A percentile compares a stretch with the other conserved stretches of the same genome.
These are phyloP conservation scores for Pittosporum tobira DNA, from an alignment of 129 eudicot species.

Conservation along the genomic window DNA sequence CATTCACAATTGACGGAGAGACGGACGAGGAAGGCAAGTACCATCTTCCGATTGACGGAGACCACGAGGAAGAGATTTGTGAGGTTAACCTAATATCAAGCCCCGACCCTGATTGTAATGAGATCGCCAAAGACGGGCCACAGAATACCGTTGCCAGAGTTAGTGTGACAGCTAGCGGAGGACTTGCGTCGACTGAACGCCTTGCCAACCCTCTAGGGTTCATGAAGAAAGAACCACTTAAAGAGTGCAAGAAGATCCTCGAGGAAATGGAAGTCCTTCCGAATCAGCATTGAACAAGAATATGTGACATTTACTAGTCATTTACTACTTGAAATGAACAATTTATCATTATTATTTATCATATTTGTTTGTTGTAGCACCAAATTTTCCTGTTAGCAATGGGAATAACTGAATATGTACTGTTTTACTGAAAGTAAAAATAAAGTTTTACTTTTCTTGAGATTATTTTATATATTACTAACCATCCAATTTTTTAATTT, in stretches of 20 bases:
- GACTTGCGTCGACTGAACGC: constrained; percentile 24
- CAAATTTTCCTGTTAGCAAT: no score
- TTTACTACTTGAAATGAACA: neutral
- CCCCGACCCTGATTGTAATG: constrained; percentile 19
- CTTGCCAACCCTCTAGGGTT: constrained; percentile 36
- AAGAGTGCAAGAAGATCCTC: constrained; percentile 19
- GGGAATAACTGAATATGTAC: no score
- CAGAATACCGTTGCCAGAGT: constrained; percentile 8
- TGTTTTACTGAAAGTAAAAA: no score
- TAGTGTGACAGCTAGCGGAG: constrained; percentile 17
- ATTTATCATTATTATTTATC: no score
- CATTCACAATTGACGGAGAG: constrained; percentile 23
- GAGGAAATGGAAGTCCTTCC: constrained; percentile 22
- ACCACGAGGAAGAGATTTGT: constrained; percentile 31
- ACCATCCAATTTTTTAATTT: no score
- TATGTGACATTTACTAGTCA: no score
- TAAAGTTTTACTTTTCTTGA: no score
- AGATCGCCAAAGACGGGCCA: neutral
- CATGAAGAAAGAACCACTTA: constrained; percentile 17
- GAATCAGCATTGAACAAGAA: neutral
- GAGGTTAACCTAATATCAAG: constrained; percentile 18
- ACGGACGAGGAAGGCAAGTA: constrained; percentile 18
- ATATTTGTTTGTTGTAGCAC: no score
- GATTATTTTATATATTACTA: no score
- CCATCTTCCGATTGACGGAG: constrained; percentile 11